Percentiles rank a stretch among this genome's conserved stretches.
These are phyloP conservation scores for Zygnema circumcarinatum DNA, from an alignment of 139 green algal species.

Conservation along the genomic window DNA sequence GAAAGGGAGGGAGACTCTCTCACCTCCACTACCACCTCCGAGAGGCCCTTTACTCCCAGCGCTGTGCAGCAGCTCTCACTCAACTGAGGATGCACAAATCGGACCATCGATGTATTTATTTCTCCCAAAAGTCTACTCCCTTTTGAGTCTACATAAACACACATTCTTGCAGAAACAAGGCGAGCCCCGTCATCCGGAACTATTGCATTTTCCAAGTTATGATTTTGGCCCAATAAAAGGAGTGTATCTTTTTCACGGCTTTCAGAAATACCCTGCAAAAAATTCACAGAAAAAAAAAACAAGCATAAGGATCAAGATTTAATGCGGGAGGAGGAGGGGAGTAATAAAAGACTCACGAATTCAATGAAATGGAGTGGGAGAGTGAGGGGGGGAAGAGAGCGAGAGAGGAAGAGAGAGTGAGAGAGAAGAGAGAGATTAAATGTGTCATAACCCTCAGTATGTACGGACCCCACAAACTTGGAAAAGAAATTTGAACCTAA, in stretches of 20 bases:
- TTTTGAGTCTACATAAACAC: slow-evolving; percentile 40
- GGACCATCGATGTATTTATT: slow-evolving; percentile 62
- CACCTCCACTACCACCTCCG: slow-evolving; percentile 62
- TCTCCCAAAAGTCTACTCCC: slow-evolving; percentile 56
- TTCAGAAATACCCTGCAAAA: background rate
- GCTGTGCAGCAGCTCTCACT: slow-evolving; percentile 36
- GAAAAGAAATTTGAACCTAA: too few species aligned
- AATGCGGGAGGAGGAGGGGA: background rate
- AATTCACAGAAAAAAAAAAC: background rate
- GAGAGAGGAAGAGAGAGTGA: slow-evolving; percentile 11
- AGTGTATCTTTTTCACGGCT: slow-evolving; percentile 4
- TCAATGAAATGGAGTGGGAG: slow-evolving; percentile 15
- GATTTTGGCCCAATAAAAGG: background rate
- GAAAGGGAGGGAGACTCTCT: background rate
- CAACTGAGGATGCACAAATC: slow-evolving; percentile 55
- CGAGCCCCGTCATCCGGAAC: slow-evolving; percentile 58
- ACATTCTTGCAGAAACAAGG: slow-evolving; percentile 51
- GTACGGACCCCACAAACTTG: too few species aligned
- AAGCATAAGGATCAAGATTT: background rate
- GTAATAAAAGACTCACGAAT: background rate
- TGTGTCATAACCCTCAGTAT: too few species aligned
- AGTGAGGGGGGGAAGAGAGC: slow-evolving; percentile 12
- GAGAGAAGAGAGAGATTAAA: background rate
- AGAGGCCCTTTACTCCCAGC: slow-evolving; percentile 66
- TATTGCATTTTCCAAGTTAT: slow-evolving; percentile 4